Percentiles rank a stretch among this genome's conserved stretches.
phyloP scores from a whole-genome alignment of 306 rosid genomes.

The Leucaena leucocephala region DNA sequence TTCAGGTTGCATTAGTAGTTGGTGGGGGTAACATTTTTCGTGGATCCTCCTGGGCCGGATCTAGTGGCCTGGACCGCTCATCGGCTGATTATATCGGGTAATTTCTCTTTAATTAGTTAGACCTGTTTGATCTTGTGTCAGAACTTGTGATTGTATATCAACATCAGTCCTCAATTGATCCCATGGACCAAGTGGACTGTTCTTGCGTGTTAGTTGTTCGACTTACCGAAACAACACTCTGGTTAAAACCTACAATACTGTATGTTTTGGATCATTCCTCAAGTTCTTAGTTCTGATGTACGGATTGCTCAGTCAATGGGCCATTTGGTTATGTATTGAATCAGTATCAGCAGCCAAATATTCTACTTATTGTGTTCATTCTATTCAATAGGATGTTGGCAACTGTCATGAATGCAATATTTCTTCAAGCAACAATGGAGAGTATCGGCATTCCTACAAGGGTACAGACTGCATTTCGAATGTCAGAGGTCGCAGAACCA shows the following conservation, averaged over 20 bases:
- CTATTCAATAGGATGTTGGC: slow-evolving; percentile 83
- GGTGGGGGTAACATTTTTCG: slow-evolving; percentile 99
- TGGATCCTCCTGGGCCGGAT: slow-evolving; percentile 90
- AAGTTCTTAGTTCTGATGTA: background rate
- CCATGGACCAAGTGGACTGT: background rate
- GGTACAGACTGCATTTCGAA: slow-evolving; percentile 97
- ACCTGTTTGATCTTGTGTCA: slow-evolving; percentile 29
- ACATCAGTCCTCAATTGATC: slow-evolving; percentile 20
- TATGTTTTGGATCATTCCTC: background rate
- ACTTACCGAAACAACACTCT: background rate
- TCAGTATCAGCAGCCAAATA: background rate
- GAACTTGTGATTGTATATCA: slow-evolving; percentile 3
- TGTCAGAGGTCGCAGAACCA: slow-evolving; percentile 99
- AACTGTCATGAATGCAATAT: slow-evolving; percentile 95
- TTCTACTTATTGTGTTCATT: slow-evolving; percentile 12
- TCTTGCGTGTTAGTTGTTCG: background rate
- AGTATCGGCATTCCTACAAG: slow-evolving; percentile 97
- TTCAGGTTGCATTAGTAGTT: slow-evolving; percentile 95
- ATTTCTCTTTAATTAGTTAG: slow-evolving; percentile 32
- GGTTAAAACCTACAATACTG: background rate
- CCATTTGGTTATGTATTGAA: background rate
- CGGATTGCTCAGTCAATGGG: background rate
- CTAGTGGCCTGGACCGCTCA: slow-evolving; percentile 91
- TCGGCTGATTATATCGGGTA: slow-evolving; percentile 98
- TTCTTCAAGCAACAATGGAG: slow-evolving; percentile 99